Evolutionary conservation across 2,329 filamentous ascomycete species (phyloP).

Genomic region (Fonsecaea pedrosoi): DNA sequence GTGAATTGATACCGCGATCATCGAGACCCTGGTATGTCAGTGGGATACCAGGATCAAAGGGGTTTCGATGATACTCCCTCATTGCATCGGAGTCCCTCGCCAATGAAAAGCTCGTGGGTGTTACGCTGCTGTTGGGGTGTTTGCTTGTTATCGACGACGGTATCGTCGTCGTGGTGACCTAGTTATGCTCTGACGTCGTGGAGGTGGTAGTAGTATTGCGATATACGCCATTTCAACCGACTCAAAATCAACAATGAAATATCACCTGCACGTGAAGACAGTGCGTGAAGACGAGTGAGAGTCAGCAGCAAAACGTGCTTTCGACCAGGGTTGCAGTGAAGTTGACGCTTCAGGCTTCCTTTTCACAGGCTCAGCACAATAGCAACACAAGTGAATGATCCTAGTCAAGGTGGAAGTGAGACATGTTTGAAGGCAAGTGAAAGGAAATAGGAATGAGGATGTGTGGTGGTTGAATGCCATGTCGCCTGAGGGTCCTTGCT

Average conservation of each 20-base stretch:
- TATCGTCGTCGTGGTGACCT: background rate
- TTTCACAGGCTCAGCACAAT: background rate
- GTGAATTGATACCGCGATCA: background rate
- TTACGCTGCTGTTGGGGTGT: background rate
- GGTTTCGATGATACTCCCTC: background rate
- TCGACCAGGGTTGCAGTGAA: conserved; percentile 7
- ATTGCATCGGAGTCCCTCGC: background rate
- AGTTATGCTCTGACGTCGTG: background rate
- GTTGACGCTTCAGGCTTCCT: background rate
- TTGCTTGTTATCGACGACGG: background rate
- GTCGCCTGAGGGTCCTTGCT: background rate
- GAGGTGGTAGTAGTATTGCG: background rate
- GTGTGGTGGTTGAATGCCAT: background rate
- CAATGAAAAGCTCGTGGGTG: background rate
- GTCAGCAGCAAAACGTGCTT: background rate
- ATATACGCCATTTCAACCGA: conserved; percentile 4
- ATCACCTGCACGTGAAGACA: background rate
- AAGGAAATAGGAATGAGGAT: background rate
- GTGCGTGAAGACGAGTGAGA: background rate
- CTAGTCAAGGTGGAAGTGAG: background rate
- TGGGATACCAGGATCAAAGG: conserved; percentile 12
- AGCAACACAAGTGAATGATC: background rate
- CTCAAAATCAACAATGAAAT: background rate
- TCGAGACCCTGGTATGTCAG: background rate
- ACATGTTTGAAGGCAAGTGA: background rate